These are phyloP conservation scores for Thuidium tamariscinum DNA, from an alignment of 225 moss, liverwort and hornwort species.

Conservation along the genomic window DNA sequence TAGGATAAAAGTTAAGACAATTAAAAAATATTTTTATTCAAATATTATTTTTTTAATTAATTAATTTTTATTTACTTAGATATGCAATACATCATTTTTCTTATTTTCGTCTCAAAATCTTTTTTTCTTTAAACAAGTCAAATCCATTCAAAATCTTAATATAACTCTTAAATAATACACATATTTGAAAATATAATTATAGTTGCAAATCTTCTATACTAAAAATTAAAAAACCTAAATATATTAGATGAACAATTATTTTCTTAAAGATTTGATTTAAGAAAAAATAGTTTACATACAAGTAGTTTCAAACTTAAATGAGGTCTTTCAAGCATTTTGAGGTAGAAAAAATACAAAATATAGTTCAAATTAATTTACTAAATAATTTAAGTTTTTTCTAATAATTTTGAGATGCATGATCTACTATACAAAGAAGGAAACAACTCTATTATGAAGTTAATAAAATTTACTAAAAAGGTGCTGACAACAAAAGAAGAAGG, in stretches of 20 bases:
- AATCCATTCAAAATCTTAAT: not conserved
- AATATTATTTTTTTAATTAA: accelerated
- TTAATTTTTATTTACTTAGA: too few species aligned
- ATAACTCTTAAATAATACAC: not conserved
- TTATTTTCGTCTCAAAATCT: not conserved
- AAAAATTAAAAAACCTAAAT: not conserved
- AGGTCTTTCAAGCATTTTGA: not conserved
- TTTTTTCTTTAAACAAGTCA: accelerated
- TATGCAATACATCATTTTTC: not conserved
- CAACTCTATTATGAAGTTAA: not conserved
- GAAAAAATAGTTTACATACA: not conserved
- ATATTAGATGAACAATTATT: not conserved
- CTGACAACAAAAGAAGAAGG: not conserved
- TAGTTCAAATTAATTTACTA: not conserved
- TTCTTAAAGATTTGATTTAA: too few species aligned
- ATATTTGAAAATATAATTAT: too few species aligned
- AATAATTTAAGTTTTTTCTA: not conserved
- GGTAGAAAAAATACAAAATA: not conserved
- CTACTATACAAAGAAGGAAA: not conserved
- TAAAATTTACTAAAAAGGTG: not conserved
- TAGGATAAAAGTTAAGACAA: not conserved
- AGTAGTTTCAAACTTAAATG: not conserved
- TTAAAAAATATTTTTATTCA: not conserved
- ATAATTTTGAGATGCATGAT: not conserved
- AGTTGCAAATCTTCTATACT: accelerated